Base-by-base conservation (phyloP, 345 rosid genomes). In the Lepidium africanum region DNA sequence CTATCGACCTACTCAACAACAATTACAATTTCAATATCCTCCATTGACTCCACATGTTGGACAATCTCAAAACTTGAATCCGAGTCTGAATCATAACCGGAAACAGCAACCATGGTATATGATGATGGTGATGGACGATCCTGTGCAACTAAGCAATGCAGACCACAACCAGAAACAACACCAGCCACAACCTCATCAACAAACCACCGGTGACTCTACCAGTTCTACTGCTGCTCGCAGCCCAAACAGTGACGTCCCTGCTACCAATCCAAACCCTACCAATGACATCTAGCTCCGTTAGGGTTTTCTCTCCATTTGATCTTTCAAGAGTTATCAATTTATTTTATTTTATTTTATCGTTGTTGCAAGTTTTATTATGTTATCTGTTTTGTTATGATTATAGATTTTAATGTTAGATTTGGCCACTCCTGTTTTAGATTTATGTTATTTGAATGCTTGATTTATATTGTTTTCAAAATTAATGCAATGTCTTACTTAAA, bases 71-170 rank as follows among this genome's bases (percentile, higher is more conserved):
- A 19, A 35, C 19, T 12, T 27, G 37, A 48, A 49, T 63, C 43
- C 21, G 17, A 64, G 10, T 38, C 49, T 21, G 37, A 40, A 13
- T 41, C 69, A 49, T 3, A 36, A 14, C 6, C 36, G 36, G 3
- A 25, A 38, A 7, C 58, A 67, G 33, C 74, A 63, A 19, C 69
- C 47, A 19, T 60, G 73, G 78, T 53, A 63, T 11, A 39, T 40
- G 68, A 76, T 59, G 8, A 13, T 70, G 65, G 54, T 64, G 2
- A 27, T 5, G 76, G 71, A 64, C 50, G 27, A 58, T 14, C 65
- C 72, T 0, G 57, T 46, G 13, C 56, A 68, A 8, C 11, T 67
- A 49, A 81, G 72, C 12, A 55, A 77, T 51, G 63, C 71, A 7
- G 70, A 76, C 23, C 27, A 25, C 27, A 25, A 25, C 27, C 27